Base-by-base conservation (phyloP, 176 grass and related monocot genomes). In the Eragrostis nindensis region DNA sequence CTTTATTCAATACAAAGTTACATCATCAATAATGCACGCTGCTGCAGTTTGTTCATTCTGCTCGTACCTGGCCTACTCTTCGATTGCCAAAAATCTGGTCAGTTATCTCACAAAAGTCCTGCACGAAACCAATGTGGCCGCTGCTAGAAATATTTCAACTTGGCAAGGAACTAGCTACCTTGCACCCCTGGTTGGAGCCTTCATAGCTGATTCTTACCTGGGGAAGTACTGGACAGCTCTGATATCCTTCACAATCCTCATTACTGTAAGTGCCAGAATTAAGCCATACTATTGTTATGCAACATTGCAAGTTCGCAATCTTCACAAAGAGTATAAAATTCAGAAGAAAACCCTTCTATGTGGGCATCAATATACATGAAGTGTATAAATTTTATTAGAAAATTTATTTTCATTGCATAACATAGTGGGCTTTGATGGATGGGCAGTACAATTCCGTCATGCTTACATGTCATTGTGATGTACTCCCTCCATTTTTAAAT, bases 141-240 rank as follows among this genome's bases (percentile, higher is more conserved):
- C 87, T 78, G 87, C 87, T 49, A 89, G 91, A 87, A 72, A 87
- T 73, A 80, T 93, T 45, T 66, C 84, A 56, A 89, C 52, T 59
- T 89, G 76, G 80, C 76, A 78, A 82, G 91, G 87, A 46, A 87
- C 87, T 68, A 81, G 61, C 54, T 89, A 49, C 24, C 70, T 93
- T 3, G 68, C 66, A 10, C 87, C 91, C 72, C 40, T 93, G 66
- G 7, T 94, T 73, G 94, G 94, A 63, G 94, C 92, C 3, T 78
- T 97, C 32, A 43, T 94, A 43, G 92, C 92, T 32, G 94, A 97
- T 88, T 94, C 92, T 14, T 94, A 78, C 21, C 81, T 88, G 87
- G 94, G 92, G 8, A 93, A 83, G 63, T 94, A 94, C 83, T 18
- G 73, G 38, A 92, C 94, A 72, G 74, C 83, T 78, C 52, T 89